These are phyloP conservation scores for Dicorynia guianensis DNA, from an alignment of 306 rosid species.

Conservation along the genomic window DNA sequence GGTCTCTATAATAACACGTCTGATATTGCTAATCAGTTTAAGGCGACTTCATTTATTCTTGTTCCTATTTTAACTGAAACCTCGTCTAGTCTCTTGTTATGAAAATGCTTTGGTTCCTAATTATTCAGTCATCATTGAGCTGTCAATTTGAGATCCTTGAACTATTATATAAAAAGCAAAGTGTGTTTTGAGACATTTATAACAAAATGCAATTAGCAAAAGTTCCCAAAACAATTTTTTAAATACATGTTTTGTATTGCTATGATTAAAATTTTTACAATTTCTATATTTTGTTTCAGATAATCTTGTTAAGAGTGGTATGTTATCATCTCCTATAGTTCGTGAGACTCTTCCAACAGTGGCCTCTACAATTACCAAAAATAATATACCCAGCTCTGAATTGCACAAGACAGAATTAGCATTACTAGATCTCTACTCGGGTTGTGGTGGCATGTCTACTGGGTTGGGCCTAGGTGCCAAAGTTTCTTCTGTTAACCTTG, in stretches of 20 bases:
- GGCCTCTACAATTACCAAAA: constrained; percentile 41
- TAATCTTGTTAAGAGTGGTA: constrained; percentile 45
- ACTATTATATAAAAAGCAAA: constrained; percentile 18
- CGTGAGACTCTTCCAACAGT: constrained; percentile 40
- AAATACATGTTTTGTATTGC: constrained; percentile 27
- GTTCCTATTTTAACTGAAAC: constrained; percentile 22
- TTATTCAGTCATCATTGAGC: not conserved
- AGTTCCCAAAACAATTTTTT: not conserved
- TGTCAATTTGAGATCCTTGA: constrained; percentile 20
- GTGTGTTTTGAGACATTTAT: not conserved
- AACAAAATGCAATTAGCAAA: constrained; percentile 15
- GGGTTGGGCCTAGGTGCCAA: constrained; percentile 91
- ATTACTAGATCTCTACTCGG: constrained; percentile 82
- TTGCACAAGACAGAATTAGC: constrained; percentile 49
- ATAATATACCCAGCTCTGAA: constrained; percentile 41
- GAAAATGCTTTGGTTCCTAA: not conserved
- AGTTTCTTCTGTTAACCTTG: constrained; percentile 71
- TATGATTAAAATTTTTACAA: constrained; percentile 32
- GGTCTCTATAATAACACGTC: too few species aligned
- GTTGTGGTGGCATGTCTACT: constrained; percentile 99
- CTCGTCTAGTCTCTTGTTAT: constrained; percentile 23
- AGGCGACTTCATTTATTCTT: too few species aligned
- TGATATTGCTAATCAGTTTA: too few species aligned
- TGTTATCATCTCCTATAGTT: constrained; percentile 40
- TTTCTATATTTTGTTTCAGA: constrained; percentile 54